Evolutionary conservation across 768 basidiomycete species (phyloP).

Genomic region (Amanita rubescens): DNA sequence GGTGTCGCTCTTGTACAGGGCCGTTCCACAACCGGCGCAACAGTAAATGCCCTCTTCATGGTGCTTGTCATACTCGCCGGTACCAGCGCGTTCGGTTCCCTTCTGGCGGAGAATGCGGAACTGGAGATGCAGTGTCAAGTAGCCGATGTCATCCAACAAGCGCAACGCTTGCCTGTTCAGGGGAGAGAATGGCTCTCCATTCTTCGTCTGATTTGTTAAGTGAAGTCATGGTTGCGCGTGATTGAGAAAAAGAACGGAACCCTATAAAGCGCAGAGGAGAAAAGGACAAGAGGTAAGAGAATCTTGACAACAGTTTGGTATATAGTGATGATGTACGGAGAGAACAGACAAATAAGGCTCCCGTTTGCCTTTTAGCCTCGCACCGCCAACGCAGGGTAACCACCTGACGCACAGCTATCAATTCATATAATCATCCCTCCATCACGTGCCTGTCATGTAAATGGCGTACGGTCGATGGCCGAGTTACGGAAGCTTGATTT

Average conservation of each 20-base stretch:
- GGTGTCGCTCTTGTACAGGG: constrained; percentile 81
- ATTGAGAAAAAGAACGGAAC: background rate
- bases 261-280: background rate
- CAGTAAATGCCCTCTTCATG: constrained; percentile 58
- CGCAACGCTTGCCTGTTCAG: constrained; percentile 58
- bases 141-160: background rate
- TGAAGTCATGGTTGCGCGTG: constrained; percentile 24
- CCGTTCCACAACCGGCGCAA: constrained; percentile 75
- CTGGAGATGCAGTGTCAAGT: constrained; percentile 28
- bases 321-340: background rate
- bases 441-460: constrained; percentile 15
- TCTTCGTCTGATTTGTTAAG: constrained; percentile 60
- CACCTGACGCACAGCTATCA: background rate
- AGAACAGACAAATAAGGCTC: no score
- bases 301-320: constrained; percentile 3
- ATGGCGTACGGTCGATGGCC: constrained; percentile 40
- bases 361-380: background rate
- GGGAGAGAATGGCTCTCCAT: constrained; percentile 76
- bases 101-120: constrained; percentile 83
- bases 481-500: constrained; percentile 78
- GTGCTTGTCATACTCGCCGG: constrained; percentile 75
- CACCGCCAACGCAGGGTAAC: background rate
- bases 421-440: background rate
- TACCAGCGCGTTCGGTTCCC: constrained; percentile 75
- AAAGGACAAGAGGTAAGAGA: background rate